phyloP scores from a whole-genome alignment of 164 flowering plant species.

The Saururus chinensis region DNA sequence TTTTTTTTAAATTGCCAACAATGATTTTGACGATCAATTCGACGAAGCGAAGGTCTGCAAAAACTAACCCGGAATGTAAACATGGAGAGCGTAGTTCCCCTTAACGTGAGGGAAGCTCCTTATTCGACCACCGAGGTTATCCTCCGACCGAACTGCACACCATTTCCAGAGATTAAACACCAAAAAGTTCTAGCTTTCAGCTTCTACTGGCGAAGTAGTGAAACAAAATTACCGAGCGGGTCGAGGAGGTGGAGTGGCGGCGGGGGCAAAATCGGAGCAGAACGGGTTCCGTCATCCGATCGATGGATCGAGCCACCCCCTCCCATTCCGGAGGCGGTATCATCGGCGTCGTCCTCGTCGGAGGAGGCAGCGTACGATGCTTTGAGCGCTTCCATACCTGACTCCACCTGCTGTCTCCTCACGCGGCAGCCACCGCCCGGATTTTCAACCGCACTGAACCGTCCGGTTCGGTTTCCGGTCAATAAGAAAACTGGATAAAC shows the following conservation, averaged over 20 bases:
- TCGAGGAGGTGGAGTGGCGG: conserved; percentile 1
- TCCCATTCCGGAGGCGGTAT: neutral
- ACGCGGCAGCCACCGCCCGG: too few relatives aligned
- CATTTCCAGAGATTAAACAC: neutral
- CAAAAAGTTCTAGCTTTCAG: neutral
- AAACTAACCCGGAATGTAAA: conserved; percentile 70
- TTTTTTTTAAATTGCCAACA: neutral
- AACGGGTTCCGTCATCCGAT: neutral
- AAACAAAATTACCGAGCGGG: conserved; percentile 1
- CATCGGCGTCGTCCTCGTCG: neutral
- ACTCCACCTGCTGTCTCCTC: too few relatives aligned
- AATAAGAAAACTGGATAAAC: neutral
- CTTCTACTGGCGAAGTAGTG: neutral
- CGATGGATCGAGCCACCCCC: neutral
- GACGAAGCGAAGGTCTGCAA: too few relatives aligned
- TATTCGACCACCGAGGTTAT: neutral
- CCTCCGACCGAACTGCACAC: neutral
- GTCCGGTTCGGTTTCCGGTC: neutral
- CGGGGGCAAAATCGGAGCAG: neutral
- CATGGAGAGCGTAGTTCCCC: conserved; percentile 86
- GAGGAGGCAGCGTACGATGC: neutral
- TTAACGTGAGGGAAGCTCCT: conserved; percentile 29
- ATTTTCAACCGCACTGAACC: neutral
- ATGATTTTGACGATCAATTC: neutral
- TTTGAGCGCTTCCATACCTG: neutral